These are phyloP conservation scores for Uromyces viciae-fabae DNA, from an alignment of 1,284 basidiomycete species.

Conservation along the genomic window DNA sequence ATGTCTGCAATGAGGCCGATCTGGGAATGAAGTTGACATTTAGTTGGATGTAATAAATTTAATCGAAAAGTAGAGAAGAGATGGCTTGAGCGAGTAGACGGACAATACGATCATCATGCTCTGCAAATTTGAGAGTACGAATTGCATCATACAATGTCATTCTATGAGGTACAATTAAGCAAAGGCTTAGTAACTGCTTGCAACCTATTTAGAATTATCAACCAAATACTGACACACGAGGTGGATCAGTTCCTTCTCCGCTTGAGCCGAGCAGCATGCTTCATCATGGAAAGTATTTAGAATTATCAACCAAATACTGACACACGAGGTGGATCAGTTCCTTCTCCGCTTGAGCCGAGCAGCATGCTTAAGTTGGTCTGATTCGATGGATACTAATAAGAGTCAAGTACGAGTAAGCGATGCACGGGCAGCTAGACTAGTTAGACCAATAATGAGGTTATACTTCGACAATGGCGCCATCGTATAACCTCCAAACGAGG, in stretches of 20 bases:
- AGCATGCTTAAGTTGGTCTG: constrained; percentile 40
- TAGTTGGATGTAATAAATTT: neutral
- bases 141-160: constrained; percentile 57
- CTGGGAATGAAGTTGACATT: constrained; percentile 36
- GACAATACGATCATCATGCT: constrained; percentile 54
- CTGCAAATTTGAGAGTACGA: constrained; percentile 55
- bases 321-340: constrained; percentile 41
- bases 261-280: constrained; percentile 32
- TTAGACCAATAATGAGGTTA: constrained; percentile 47
- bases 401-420: constrained; percentile 47
- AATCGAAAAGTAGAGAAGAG: neutral
- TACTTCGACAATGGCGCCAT: constrained; percentile 53
- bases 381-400: constrained; percentile 39
- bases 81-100: neutral
- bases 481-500: constrained; percentile 54
- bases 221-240: constrained; percentile 24
- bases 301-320: neutral
- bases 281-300: neutral
- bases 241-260: constrained; percentile 38
- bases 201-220: too few relatives aligned
- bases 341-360: constrained; percentile 36
- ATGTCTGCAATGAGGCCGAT: constrained; percentile 58
- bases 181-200: too few relatives aligned
- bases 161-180: constrained; percentile 39
- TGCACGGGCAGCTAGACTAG: constrained; percentile 47